Percentiles rank a stretch among this genome's conserved stretches.
Conservation (phyloP, 495 filamentous ascomycete species). For the Penicillium salamii region DNA sequence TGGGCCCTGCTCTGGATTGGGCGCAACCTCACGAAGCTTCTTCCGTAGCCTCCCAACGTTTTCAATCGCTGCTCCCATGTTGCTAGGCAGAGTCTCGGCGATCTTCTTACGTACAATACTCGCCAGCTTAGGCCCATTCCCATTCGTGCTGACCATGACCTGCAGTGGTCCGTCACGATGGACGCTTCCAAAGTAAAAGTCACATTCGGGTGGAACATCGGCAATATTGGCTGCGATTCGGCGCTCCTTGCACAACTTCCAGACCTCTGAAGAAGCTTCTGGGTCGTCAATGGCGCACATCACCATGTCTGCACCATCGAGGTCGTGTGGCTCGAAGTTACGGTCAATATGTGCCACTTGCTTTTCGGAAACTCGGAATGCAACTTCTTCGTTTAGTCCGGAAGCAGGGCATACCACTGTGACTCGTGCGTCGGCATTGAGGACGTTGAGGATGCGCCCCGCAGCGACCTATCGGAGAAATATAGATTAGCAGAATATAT, state of each 20-base stretch:
- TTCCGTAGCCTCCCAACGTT: conserved; percentile 76
- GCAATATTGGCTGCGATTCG: conserved; percentile 92
- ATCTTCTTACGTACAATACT: conserved; percentile 83
- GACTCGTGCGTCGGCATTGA: conserved; percentile 91
- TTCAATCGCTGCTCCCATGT: conserved; percentile 78
- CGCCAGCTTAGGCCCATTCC: conserved; percentile 89
- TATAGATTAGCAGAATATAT: conserved; percentile 14
- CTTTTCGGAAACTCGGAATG: conserved; percentile 66
- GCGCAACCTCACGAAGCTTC: conserved; percentile 76
- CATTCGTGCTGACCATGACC: conserved; percentile 98
- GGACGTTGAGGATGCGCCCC: conserved; percentile 84
- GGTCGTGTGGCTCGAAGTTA: conserved; percentile 75
- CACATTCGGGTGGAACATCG: conserved; percentile 94
- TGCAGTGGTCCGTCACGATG: conserved; percentile 94
- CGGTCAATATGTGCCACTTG: conserved; percentile 78
- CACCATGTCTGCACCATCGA: conserved; percentile 80
- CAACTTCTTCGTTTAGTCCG: conserved; percentile 85
- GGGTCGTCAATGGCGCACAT: conserved; percentile 92
- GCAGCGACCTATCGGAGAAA: conserved; percentile 72
- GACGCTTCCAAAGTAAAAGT: conserved; percentile 96
- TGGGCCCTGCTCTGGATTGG: conserved; percentile 66
- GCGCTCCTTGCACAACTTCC: conserved; percentile 83
- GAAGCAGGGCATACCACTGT: conserved; percentile 76
- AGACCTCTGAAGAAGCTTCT: conserved; percentile 78
- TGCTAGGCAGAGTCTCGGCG: conserved; percentile 66